These are phyloP conservation scores for Sisymbrium irio DNA, from an alignment of 345 rosid species.

Conservation along the genomic window DNA sequence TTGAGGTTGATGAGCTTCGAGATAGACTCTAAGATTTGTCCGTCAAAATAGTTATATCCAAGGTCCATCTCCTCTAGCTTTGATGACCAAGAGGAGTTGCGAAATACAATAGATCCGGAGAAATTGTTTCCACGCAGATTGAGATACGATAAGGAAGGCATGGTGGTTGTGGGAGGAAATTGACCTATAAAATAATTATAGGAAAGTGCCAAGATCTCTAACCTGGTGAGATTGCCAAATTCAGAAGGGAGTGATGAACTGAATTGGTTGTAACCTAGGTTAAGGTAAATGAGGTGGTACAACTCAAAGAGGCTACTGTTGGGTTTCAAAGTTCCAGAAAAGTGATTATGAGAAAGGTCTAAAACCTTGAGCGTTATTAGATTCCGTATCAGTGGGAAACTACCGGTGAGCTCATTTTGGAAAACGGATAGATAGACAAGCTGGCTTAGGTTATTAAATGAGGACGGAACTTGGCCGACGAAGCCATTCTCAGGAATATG, in stretches of 20 bases:
- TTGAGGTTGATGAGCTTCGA: neutral
- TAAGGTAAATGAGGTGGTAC: neutral
- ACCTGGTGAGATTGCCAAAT: neutral
- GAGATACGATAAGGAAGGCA: neutral
- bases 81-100: neutral
- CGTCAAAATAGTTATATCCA: neutral
- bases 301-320: neutral
- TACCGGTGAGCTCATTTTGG: neutral
- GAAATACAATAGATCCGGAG: neutral
- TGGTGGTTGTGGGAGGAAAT: conserved; percentile 7
- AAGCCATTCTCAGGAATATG: neutral
- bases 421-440: neutral
- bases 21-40: neutral
- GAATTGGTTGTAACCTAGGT: neutral
- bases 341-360: neutral
- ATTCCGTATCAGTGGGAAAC: neutral
- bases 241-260: neutral
- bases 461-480: conserved; percentile 11
- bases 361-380: neutral
- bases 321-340: neutral
- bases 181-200: neutral
- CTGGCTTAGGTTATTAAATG: neutral
- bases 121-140: neutral
- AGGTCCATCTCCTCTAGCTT: neutral
- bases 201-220: neutral